These are phyloP conservation scores for Pinus taeda DNA, from an alignment of 75 land plant species.

Conservation along the genomic window DNA sequence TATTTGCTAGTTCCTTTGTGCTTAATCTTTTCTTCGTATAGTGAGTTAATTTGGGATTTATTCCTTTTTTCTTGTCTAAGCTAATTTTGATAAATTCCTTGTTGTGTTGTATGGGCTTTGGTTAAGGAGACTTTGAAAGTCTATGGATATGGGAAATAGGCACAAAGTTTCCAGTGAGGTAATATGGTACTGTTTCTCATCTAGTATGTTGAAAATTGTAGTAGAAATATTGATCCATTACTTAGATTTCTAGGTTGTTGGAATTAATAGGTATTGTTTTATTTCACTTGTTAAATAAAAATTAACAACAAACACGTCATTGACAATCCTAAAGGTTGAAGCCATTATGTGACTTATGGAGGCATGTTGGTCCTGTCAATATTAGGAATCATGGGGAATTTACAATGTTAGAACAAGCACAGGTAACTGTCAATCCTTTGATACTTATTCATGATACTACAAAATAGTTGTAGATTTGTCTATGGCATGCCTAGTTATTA, in stretches of 20 bases:
- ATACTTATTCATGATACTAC: background rate
- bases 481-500: background rate
- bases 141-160: conserved; percentile 77
- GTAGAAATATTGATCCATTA: background rate
- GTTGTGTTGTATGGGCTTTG: conserved; percentile 33
- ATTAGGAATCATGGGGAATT: no score
- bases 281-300: background rate
- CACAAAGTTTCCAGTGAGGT: conserved; percentile 57
- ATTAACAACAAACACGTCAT: background rate
- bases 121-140: conserved; percentile 72
- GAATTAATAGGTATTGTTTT: background rate
- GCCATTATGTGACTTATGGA: conserved; percentile 52
- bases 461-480: no score
- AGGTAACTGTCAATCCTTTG: conserved; percentile 26
- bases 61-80: no score
- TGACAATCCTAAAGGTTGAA: conserved; percentile 46
- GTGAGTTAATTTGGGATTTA: no score
- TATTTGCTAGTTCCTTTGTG: no score
- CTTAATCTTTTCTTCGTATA: no score
- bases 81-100: no score
- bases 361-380: no score
- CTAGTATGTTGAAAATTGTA: conserved; percentile 26
- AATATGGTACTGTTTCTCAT: conserved; percentile 39
- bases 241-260: background rate
- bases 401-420: conserved; percentile 77